These are phyloP conservation scores for Primulina tabacum DNA, from an alignment of 257 asterid species.

Conservation along the genomic window DNA sequence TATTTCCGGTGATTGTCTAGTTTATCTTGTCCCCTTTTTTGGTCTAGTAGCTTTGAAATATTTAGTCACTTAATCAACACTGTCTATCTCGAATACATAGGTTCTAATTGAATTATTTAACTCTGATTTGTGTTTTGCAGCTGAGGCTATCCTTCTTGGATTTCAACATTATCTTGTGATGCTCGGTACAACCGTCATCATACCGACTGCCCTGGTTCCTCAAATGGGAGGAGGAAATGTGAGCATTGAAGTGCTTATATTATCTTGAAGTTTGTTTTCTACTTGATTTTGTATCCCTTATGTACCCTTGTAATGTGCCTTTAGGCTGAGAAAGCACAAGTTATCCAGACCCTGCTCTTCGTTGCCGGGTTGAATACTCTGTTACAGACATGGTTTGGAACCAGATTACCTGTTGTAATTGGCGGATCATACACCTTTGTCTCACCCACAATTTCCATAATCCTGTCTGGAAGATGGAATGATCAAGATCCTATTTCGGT, in stretches of 20 bases:
- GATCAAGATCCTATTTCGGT: slow-evolving; percentile 82
- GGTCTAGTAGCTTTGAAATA: slow-evolving; percentile 1
- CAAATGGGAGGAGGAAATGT: slow-evolving; percentile 98
- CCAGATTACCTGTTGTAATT: slow-evolving; percentile 79
- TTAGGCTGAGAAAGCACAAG: slow-evolving; percentile 85
- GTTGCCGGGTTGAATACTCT: slow-evolving; percentile 83
- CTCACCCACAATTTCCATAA: slow-evolving; percentile 85
- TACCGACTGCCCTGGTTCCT: slow-evolving; percentile 80
- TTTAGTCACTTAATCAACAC: neutral
- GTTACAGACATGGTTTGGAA: slow-evolving; percentile 70
- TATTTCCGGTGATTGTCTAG: neutral
- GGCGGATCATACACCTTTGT: slow-evolving; percentile 92
- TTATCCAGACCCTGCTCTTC: slow-evolving; percentile 75
- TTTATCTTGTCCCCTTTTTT: neutral
- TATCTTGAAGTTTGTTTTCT: neutral
- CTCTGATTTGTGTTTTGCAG: slow-evolving; percentile 39
- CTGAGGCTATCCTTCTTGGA: slow-evolving; percentile 90
- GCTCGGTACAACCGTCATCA: slow-evolving; percentile 79
- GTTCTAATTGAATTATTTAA: neutral
- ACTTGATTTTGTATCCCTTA: neutral
- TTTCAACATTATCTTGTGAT: slow-evolving; percentile 84
- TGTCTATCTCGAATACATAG: neutral
- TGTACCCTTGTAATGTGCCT: neutral
- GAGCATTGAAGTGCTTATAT: slow-evolving; percentile 21
- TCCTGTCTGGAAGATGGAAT: slow-evolving; percentile 79